phyloP scores from a whole-genome alignment of 495 filamentous ascomycete genomes.

The Letharia columbiana region DNA sequence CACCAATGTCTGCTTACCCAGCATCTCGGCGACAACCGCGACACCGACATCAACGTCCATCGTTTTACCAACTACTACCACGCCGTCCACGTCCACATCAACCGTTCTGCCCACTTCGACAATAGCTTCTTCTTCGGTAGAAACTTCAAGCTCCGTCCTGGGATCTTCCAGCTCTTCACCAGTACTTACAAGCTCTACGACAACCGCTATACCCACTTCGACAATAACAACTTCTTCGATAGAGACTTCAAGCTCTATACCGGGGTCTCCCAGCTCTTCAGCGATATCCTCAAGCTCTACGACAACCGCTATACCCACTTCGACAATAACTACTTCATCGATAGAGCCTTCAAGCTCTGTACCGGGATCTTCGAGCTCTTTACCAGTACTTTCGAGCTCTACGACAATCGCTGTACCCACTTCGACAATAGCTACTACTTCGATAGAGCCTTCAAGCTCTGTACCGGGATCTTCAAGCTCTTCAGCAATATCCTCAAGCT shows the following conservation, averaged over 20 bases:
- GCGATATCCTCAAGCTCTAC: background rate
- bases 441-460: too few relatives aligned
- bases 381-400: background rate
- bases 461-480: too few relatives aligned
- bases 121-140: background rate
- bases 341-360: background rate
- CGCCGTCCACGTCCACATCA: background rate
- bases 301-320: background rate
- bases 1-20: background rate
- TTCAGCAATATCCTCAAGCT: too few relatives aligned
- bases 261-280: background rate
- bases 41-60: background rate
- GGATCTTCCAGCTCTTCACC: background rate
- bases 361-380: too few relatives aligned
- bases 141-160: background rate
- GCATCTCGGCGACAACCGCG: background rate
- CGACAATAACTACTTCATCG: background rate
- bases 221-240: background rate
- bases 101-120: background rate
- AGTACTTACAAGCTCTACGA: background rate
- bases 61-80: background rate
- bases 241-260: background rate
- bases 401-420: too few relatives aligned
- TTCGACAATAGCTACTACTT: too few relatives aligned
- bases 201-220: background rate